Conservation (phyloP, 306 rosid genomes). For the Trifolium repens region DNA sequence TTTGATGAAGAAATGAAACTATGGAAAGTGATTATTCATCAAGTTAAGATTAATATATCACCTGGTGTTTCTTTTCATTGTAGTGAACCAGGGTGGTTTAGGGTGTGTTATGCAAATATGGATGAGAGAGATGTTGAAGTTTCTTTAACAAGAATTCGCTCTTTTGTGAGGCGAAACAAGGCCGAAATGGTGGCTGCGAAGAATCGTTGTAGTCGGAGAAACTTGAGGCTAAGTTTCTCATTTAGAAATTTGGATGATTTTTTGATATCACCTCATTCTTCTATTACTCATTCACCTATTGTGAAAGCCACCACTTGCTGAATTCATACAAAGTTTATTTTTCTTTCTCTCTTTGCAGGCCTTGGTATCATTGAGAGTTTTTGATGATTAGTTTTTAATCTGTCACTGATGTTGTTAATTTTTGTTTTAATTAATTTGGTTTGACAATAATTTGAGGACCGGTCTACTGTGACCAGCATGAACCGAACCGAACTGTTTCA, state of each 20-base stretch:
- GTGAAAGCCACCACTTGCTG: slow-evolving; percentile 53
- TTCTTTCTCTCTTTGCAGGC: too few relatives aligned
- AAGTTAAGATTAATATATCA: slow-evolving; percentile 81
- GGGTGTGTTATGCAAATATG: slow-evolving; percentile 88
- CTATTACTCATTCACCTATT: slow-evolving; percentile 69
- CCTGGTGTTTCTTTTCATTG: slow-evolving; percentile 87
- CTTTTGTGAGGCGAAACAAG: slow-evolving; percentile 50
- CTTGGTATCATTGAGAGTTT: too few relatives aligned
- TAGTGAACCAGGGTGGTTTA: slow-evolving; percentile 82
- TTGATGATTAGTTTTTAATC: too few relatives aligned
- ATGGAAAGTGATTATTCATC: slow-evolving; percentile 63
- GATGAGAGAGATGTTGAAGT: slow-evolving; percentile 64
- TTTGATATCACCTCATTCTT: slow-evolving; percentile 70
- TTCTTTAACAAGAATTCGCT: slow-evolving; percentile 59
- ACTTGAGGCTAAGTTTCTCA: slow-evolving; percentile 57
- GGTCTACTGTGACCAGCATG: too few relatives aligned
- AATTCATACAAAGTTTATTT: background rate
- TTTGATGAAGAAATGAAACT: slow-evolving; percentile 63
- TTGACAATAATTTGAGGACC: too few relatives aligned
- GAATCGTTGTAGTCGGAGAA: slow-evolving; percentile 51
- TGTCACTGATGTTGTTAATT: background rate
- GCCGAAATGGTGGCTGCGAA: slow-evolving; percentile 44
- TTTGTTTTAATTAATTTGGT: background rate
- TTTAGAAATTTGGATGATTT: slow-evolving; percentile 59
- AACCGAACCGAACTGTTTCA: too few relatives aligned